These are phyloP conservation scores for Strobilomyces confusus DNA, from an alignment of 768 basidiomycete species.

Conservation along the genomic window DNA sequence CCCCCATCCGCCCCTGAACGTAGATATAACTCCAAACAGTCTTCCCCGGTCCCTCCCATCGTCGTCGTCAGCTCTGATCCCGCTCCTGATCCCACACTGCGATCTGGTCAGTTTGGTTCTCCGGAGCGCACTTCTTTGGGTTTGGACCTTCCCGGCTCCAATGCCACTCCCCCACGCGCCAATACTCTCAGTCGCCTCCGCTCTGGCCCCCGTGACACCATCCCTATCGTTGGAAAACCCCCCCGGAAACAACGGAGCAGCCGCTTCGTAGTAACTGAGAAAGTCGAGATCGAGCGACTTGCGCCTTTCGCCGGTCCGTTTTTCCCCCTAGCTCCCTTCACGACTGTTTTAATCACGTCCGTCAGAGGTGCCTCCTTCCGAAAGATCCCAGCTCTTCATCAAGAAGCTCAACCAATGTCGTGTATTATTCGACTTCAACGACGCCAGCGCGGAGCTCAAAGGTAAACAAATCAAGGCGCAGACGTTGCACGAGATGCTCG, in stretches of 20 bases:
- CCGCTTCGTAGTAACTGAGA: constrained; percentile 93
- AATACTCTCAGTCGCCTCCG: constrained; percentile 71
- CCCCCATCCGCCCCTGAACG: constrained; percentile 81
- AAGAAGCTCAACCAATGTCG: constrained; percentile 95
- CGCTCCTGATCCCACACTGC: constrained; percentile 43
- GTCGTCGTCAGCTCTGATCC: constrained; percentile 81
- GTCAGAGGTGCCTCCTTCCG: constrained; percentile 81
- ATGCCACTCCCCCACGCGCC: constrained; percentile 59
- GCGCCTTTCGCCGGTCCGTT: constrained; percentile 78
- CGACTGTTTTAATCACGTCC: background rate
- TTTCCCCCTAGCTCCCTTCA: constrained; percentile 9
- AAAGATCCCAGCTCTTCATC: constrained; percentile 88
- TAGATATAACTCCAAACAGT: constrained; percentile 42
- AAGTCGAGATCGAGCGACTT: constrained; percentile 92
- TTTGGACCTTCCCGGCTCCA: constrained; percentile 42
- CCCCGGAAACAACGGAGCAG: constrained; percentile 97
- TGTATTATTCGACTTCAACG: constrained; percentile 98
- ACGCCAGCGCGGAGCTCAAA: constrained; percentile 90
- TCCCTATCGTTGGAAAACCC: constrained; percentile 93
- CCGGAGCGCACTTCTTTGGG: constrained; percentile 47
- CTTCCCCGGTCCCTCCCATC: constrained; percentile 69
- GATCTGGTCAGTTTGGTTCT: constrained; percentile 38
- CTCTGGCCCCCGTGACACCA: constrained; percentile 89
- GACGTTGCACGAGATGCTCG: constrained; percentile 96
- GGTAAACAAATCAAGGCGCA: constrained; percentile 99